Base-by-base conservation (phyloP, 2,329 filamentous ascomycete genomes). In the Xylariaceae sp. region DNA sequence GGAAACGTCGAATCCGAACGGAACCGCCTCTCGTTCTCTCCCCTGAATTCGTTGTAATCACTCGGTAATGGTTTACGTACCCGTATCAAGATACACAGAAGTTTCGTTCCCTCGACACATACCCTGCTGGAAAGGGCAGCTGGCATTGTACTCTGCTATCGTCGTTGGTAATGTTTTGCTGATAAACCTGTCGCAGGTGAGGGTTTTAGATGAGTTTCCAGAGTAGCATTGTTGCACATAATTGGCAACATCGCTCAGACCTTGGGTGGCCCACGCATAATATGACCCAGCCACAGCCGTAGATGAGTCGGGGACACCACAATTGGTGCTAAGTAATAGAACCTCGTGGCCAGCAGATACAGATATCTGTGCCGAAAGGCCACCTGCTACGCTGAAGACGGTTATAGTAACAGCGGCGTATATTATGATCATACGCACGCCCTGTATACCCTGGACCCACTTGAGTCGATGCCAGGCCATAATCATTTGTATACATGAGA, bases 201-300 rank as follows among this genome's bases (percentile, higher is more conserved):
- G 31, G 1, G 36, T 17, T 6, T 53, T 47, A 0, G 42, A 42
- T n/a, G 40, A 36, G 1, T 31, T 17, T 13, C 38, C 18, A 6
- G 17, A 10, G 14, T 59, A 61, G 33, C 57, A 61, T 14, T 59
- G 52, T 18, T 56, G 48, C 1, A 54, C 59, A 28, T 61, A 59
- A 6, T 51, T 58, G 5, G 19, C 45, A 1, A 54, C 50, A 5
- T 59, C 40, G 19, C 53, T 48, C 4, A 49, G 3, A 3, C 19
- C 16, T 12, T 54, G 18, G 4, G 50, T 17, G 3, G 7, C 17
- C 18, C 44, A 34, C 31, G 28, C 16, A 22, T 7, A 31, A 17
- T 11, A 36, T n/a, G 6, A 12, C 6, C 3, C 4, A 18, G 6
- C 40, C 14, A n/a, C 2, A 17, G 5, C 40, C 3, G 22, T 7